Evolutionary conservation across 2,329 filamentous ascomycete genomes (phyloP).

Genomic region (Penicillium concentricum): DNA sequence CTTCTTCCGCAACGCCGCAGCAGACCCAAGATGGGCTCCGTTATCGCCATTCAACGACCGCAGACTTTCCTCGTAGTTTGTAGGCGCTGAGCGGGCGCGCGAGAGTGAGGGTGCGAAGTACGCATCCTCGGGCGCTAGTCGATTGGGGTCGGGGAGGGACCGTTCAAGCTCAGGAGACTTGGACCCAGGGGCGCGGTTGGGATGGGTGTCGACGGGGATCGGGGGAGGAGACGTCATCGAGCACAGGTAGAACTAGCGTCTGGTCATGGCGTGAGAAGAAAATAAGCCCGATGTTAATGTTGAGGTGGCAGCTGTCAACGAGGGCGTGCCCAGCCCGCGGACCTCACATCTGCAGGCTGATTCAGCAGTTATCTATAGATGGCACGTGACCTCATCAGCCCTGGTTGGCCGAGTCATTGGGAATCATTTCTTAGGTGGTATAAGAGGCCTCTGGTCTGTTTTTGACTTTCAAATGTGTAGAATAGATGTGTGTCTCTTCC

Average conservation of each 20-base stretch:
- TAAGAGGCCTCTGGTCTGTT: background rate
- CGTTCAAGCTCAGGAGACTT: constrained; percentile 38
- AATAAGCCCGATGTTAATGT: background rate
- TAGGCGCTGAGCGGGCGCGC: constrained; percentile 45
- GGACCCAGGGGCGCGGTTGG: constrained; percentile 40
- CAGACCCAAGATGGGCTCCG: constrained; percentile 38
- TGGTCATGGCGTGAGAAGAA: constrained; percentile 27
- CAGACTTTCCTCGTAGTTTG: constrained; percentile 38
- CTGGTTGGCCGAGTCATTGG: background rate
- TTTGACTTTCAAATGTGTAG: rapidly evolving
- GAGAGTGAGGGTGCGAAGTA: constrained; percentile 65
- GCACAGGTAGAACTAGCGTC: constrained; percentile 26
- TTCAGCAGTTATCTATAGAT: background rate
- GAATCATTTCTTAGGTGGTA: background rate
- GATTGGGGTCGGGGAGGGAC: constrained; percentile 59
- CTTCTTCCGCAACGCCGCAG: constrained; percentile 48
- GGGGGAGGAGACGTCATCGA: constrained; percentile 40
- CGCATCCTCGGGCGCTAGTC: constrained; percentile 81
- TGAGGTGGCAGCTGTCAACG: background rate
- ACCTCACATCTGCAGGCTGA: background rate
- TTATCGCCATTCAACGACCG: constrained; percentile 40
- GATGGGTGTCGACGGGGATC: constrained; percentile 48
- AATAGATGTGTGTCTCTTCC: rapidly evolving
- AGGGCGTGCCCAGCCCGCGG: constrained; percentile 14
- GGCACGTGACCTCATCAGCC: background rate